Percentiles rank a stretch among this genome's conserved stretches.
phyloP scores from a whole-genome alignment of 2,329 filamentous ascomycete genomes.

The Trichoderma polysporum region DNA sequence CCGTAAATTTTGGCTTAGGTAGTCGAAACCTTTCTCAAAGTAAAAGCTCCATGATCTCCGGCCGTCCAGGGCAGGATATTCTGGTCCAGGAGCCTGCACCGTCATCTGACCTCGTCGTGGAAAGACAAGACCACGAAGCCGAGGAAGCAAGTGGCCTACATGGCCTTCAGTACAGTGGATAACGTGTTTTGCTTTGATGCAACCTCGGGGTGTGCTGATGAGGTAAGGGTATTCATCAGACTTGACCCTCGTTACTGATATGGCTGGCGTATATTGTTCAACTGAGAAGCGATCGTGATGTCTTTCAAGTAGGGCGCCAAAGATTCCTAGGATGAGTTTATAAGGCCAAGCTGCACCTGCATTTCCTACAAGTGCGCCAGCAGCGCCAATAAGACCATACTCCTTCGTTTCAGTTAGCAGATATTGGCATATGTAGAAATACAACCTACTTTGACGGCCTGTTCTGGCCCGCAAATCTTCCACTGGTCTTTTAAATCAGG shows the following conservation, averaged over 20 bases:
- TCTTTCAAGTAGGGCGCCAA: not conserved
- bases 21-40: too few species aligned
- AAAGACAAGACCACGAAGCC: not conserved
- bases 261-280: too few species aligned
- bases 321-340: not conserved
- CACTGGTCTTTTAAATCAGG: too few species aligned
- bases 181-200: not conserved
- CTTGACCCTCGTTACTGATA: too few species aligned
- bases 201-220: not conserved
- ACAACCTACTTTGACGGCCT: too few species aligned
- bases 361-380: not conserved
- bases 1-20: not conserved
- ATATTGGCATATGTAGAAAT: too few species aligned
- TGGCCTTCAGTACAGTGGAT: not conserved
- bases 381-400: not conserved
- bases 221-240: not conserved
- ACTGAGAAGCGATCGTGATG: too few species aligned
- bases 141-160: not conserved
- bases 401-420: too few species aligned
- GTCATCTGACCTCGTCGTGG: not conserved
- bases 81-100: not conserved
- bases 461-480: too few species aligned
- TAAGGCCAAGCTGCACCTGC: not conserved
- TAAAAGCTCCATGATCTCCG: too few species aligned
- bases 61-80: too few species aligned